A percentile compares a stretch with the other conserved stretches of the same genome.
phyloP scores from a whole-genome alignment of 1,284 basidiomycete species.

The Ganoderma lucidum region DNA sequence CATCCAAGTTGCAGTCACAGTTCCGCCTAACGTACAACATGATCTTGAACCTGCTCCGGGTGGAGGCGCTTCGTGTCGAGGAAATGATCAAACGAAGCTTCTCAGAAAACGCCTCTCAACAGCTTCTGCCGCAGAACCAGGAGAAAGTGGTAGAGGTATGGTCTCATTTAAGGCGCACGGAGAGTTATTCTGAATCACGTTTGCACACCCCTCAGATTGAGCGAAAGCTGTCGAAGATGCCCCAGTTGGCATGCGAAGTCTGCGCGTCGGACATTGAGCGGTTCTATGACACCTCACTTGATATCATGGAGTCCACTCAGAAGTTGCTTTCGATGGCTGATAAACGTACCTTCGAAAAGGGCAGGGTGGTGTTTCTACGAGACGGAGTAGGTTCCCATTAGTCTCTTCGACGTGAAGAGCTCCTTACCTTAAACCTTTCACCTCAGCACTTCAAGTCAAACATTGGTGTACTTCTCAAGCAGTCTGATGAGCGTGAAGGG shows the following conservation, averaged over 20 bases:
- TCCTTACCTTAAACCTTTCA: background rate
- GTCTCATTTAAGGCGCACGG: background rate
- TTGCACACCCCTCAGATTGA: slow-evolving; percentile 67
- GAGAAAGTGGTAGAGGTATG: slow-evolving; percentile 81
- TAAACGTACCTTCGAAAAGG: slow-evolving; percentile 72
- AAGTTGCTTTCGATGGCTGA: slow-evolving; percentile 72
- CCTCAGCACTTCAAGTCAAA: slow-evolving; percentile 82
- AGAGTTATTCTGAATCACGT: background rate
- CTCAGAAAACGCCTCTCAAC: slow-evolving; percentile 96
- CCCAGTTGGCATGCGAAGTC: slow-evolving; percentile 73
- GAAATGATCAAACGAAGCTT: slow-evolving; percentile 99
- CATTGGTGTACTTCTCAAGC: slow-evolving; percentile 81
- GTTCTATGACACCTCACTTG: slow-evolving; percentile 82
- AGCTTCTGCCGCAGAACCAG: slow-evolving; percentile 93
- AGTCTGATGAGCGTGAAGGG: slow-evolving; percentile 55
- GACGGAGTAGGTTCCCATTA: slow-evolving; percentile 69
- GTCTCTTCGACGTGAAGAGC: background rate
- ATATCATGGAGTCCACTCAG: slow-evolving; percentile 74
- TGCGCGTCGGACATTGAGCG: slow-evolving; percentile 77
- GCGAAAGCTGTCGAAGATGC: slow-evolving; percentile 70
- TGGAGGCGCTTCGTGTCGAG: slow-evolving; percentile 96
- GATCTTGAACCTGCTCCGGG: slow-evolving; percentile 96
- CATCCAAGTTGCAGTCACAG: slow-evolving; percentile 94
- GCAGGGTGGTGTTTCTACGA: slow-evolving; percentile 85
- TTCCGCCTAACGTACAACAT: slow-evolving; percentile 99